Percentiles rank a stretch among this genome's conserved stretches.
Conservation (phyloP, 306 rosid species). For the Fragaria iinumae region DNA sequence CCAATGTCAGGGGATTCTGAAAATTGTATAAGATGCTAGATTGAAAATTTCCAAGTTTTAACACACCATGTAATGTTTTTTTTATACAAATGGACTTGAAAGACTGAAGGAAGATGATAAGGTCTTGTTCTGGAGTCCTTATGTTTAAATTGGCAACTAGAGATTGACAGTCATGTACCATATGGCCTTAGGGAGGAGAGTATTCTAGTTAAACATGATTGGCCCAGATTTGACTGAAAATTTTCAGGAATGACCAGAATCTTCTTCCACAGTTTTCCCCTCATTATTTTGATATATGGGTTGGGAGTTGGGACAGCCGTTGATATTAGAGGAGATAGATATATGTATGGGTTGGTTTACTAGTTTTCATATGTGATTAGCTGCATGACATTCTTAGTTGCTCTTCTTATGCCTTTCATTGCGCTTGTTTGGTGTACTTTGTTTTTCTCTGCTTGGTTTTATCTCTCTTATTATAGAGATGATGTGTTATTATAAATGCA, state of each 20-base stretch:
- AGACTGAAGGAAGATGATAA: not conserved
- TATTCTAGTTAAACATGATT: not conserved
- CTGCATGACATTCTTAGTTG: not conserved
- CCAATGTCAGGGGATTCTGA: not conserved
- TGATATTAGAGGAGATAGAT: not conserved
- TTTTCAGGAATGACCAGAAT: not conserved
- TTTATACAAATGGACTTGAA: not conserved
- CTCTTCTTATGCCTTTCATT: not conserved
- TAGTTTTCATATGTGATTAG: not conserved
- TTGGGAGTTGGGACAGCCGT: too few relatives aligned
- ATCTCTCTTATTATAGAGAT: constrained; percentile 1
- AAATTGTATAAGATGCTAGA: not conserved
- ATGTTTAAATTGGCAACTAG: not conserved
- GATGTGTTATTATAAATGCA: constrained; percentile 28
- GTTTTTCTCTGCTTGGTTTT: not conserved
- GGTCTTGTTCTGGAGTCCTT: not conserved
- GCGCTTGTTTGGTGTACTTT: not conserved
- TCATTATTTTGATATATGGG: not conserved
- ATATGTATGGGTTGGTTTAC: not conserved
- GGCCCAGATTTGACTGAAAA: not conserved
- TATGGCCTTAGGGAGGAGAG: not conserved
- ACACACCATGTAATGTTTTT: not conserved
- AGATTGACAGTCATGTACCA: not conserved
- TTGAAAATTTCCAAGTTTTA: not conserved
- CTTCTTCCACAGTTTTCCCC: not conserved